Evolutionary conservation across 371 early-diverging fungal genomes (phyloP), one percentile per base, ranked within the genome.

Genomic region (Lichtheimia ornata): DNA sequence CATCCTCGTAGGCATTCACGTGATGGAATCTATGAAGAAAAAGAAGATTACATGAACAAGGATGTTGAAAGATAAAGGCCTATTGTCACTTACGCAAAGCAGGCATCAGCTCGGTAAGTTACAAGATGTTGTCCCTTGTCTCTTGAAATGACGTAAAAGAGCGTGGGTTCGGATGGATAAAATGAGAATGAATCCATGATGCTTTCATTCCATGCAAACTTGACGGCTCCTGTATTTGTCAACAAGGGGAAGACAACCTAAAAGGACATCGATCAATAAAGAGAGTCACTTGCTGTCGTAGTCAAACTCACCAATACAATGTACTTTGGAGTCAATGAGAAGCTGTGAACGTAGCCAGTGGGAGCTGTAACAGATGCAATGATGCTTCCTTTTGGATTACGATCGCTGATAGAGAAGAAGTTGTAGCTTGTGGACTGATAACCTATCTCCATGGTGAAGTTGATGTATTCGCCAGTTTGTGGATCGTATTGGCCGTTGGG

Each of bases 1-100:
- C 71, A 56, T 87, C 89, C 65, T 91, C 90, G 53, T 82, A 88
- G 0, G 90, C 91, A 63, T 89, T 90, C 66, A 90, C 79, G 59
- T 89, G 88, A 59, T 91, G 88, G 70, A 90, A 72, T 35, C 58
- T 63, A 56, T 40, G 5, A 44, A 44, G 30, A 12, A 25, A 18
- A n/a, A n/a, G n/a, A n/a, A n/a, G n/a, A n/a, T n/a, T 13, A 51
- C n/a, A 27, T 42, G 7, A 47, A 17, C n/a, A 5, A 14, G 3
- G 11, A 62, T 24, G 11, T 18, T 4, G 9, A 5, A 7, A 22
- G 18, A 47, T 2, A 22, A 22, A n/a, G 47, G 14, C 2, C 6
- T 18, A 17, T 22, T 22, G 12, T 17, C 5, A 56, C 62, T 47
- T 55, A 68, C 70, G 80, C 77, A 66, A 87, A 84, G 61, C 82